phyloP scores from a whole-genome alignment of 108 stramenopile species.

The Schizochytrium sp. region DNA sequence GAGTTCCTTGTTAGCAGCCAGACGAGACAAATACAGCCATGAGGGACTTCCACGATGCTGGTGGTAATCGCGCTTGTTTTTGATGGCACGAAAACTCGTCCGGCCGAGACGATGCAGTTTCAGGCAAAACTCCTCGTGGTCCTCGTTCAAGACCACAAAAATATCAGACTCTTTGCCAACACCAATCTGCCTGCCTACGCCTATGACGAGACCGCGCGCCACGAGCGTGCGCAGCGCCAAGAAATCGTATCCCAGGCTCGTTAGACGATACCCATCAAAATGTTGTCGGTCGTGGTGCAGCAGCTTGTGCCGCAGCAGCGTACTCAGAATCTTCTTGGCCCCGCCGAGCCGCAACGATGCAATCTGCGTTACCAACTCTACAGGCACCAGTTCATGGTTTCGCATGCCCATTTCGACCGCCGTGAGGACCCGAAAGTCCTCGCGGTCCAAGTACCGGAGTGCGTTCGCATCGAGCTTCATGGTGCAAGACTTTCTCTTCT shows the following conservation, averaged over 20 bases:
- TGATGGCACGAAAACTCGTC: slow-evolving; percentile 89
- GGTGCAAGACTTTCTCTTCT: too few relatives aligned
- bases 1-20: slow-evolving; percentile 86
- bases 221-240: slow-evolving; percentile 79
- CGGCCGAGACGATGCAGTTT: slow-evolving; percentile 96
- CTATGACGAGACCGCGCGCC: slow-evolving; percentile 62
- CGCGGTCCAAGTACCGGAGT: slow-evolving; percentile 49
- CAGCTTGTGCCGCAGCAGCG: slow-evolving; percentile 83
- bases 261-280: slow-evolving; percentile 73
- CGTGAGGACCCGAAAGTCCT: slow-evolving; percentile 87
- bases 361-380: slow-evolving; percentile 69
- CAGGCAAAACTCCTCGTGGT: slow-evolving; percentile 62
- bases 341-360: slow-evolving; percentile 91
- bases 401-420: slow-evolving; percentile 96
- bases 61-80: slow-evolving; percentile 88
- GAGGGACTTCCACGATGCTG: slow-evolving; percentile 49
- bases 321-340: slow-evolving; percentile 68
- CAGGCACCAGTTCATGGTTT: slow-evolving; percentile 80
- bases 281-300: slow-evolving; percentile 68
- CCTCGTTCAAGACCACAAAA: slow-evolving; percentile 28
- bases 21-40: slow-evolving; percentile 88
- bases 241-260: slow-evolving; percentile 91
- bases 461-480: slow-evolving; percentile 54
- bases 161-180: slow-evolving; percentile 89
- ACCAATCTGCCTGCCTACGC: slow-evolving; percentile 87